Conservation (phyloP, 2,329 filamentous ascomycete species). For the Cladosporium sp. region DNA sequence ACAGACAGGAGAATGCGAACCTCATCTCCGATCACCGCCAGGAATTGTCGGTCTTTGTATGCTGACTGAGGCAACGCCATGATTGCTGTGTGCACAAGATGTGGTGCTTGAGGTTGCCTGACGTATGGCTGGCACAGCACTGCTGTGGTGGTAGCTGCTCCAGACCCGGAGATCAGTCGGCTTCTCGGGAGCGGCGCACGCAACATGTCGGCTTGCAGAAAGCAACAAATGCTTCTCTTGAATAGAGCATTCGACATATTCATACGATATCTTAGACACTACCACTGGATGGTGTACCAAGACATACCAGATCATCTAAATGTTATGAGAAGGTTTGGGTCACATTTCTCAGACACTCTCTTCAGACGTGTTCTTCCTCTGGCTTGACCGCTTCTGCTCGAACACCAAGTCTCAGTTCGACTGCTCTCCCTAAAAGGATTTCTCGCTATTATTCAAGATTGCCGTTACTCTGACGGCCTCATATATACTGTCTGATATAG, state of each 20-base stretch:
- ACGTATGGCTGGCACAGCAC: conserved; percentile 2
- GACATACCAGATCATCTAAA: background rate
- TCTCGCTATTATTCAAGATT: background rate
- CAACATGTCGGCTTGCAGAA: background rate
- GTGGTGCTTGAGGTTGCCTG: conserved; percentile 6
- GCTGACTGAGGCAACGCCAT: conserved; percentile 63
- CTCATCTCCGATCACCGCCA: conserved; percentile 98
- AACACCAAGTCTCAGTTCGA: background rate
- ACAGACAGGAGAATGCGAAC: conserved; percentile 46
- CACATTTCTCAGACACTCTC: background rate
- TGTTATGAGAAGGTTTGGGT: background rate
- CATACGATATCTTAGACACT: background rate
- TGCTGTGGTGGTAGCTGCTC: conserved; percentile 11
- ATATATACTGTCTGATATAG: background rate
- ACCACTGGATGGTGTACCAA: background rate
- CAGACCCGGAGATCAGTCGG: conserved; percentile 10
- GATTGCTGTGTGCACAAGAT: conserved; percentile 7
- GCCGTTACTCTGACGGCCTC: background rate
- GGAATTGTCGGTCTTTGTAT: conserved; percentile 84
- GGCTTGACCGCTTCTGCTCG: background rate
- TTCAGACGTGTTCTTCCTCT: background rate
- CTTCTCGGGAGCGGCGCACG: conserved; percentile 4
- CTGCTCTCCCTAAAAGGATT: background rate
- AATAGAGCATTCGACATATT: background rate
- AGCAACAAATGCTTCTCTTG: conserved; percentile 1